Evolutionary conservation across 768 basidiomycete species (phyloP).

Genomic region (Chalciporus chontae): DNA sequence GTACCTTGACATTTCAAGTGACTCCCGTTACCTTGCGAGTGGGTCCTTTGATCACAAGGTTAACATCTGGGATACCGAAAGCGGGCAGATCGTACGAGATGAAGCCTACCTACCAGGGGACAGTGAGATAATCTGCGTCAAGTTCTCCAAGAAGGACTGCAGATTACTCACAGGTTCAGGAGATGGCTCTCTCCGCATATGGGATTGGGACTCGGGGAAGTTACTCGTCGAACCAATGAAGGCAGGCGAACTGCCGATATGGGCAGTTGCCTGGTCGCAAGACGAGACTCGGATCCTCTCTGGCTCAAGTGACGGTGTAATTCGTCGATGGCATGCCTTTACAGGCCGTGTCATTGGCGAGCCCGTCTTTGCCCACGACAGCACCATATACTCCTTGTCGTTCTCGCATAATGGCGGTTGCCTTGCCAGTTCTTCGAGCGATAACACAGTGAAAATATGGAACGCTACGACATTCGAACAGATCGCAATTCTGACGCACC

Average conservation of each 20-base stretch:
- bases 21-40: constrained; percentile 27
- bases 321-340: constrained; percentile 23
- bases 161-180: constrained; percentile 28
- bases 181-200: constrained; percentile 28
- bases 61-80: constrained; percentile 30
- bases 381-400: constrained; percentile 26
- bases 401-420: constrained; percentile 26
- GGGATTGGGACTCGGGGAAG: constrained; percentile 25
- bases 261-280: constrained; percentile 30
- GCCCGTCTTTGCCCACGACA: constrained; percentile 20
- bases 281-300: constrained; percentile 28
- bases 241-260: constrained; percentile 20
- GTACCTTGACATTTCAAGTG: constrained; percentile 26
- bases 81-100: constrained; percentile 22
- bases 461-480: constrained; percentile 24
- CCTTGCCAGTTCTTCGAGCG: constrained; percentile 29
- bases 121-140: constrained; percentile 26
- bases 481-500: constrained; percentile 20
- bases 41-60: constrained; percentile 32
- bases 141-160: constrained; percentile 22
- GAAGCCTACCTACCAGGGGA: constrained; percentile 22
- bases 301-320: constrained; percentile 20
- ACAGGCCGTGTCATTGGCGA: constrained; percentile 22
- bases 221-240: constrained; percentile 26
- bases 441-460: constrained; percentile 29